Evolutionary conservation across 306 rosid species (phyloP).

Genomic region (Medicago arabica): DNA sequence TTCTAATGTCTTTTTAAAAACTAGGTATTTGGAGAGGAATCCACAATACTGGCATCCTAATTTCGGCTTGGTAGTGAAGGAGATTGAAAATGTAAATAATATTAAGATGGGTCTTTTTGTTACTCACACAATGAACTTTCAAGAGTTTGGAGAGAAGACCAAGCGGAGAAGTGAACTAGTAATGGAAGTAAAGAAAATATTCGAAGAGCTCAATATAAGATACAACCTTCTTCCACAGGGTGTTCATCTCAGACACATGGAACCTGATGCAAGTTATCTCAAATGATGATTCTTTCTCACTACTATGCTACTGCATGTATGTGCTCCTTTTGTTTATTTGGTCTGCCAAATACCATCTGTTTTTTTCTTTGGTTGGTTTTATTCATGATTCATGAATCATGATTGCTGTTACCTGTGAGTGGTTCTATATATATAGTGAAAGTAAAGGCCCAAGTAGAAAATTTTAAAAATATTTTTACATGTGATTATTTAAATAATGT

Average conservation of each 20-base stretch:
- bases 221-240: conserved; percentile 80
- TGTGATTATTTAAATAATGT: conserved; percentile 15
- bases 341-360: not conserved
- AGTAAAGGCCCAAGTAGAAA: conserved; percentile 1
- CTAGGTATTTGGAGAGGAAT: conserved; percentile 73
- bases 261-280: conserved; percentile 38
- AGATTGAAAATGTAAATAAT: conserved; percentile 75
- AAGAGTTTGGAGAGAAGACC: conserved; percentile 74
- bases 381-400: not conserved
- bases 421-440: conserved; percentile 17
- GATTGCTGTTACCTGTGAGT: not conserved
- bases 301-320: conserved; percentile 25
- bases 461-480: not conserved
- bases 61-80: conserved; percentile 64
- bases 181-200: conserved; percentile 73
- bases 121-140: conserved; percentile 87
- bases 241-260: conserved; percentile 61
- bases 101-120: conserved; percentile 63
- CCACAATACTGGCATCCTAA: conserved; percentile 74
- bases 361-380: conserved; percentile 9
- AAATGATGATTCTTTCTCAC: conserved; percentile 38
- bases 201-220: conserved; percentile 76
- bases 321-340: not conserved
- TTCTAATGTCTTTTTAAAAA: conserved; percentile 17
- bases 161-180: conserved; percentile 70